phyloP scores from a whole-genome alignment of 257 asterid genomes.

The Nicotiana benthamiana region DNA sequence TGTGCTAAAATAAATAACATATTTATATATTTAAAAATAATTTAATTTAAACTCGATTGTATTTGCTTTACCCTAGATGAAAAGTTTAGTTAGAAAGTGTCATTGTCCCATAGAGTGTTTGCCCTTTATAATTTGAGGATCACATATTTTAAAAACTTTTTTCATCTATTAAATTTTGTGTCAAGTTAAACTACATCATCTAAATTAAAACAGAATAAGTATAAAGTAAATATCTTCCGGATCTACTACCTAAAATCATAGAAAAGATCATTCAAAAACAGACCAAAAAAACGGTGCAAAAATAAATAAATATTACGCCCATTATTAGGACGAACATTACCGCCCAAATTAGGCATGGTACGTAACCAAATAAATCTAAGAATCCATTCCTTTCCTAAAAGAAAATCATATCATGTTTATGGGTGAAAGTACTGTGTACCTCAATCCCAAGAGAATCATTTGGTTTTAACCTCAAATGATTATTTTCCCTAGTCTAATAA shows the following conservation, averaged over 20 bases:
- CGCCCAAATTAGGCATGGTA: neutral
- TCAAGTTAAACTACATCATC: too few relatives aligned
- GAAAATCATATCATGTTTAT: neutral
- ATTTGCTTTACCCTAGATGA: too few relatives aligned
- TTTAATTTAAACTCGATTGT: too few relatives aligned
- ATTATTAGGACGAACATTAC: neutral
- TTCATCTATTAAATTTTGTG: too few relatives aligned
- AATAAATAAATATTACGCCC: neutral
- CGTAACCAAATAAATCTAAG: neutral
- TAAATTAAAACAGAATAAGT: too few relatives aligned
- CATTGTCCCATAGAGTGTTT: too few relatives aligned
- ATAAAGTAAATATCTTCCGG: too few relatives aligned
- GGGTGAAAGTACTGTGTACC: neutral
- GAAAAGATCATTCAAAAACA: neutral
- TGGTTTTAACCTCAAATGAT: neutral
- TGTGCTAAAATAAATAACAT: too few relatives aligned
- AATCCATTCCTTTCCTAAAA: neutral
- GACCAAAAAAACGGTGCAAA: neutral
- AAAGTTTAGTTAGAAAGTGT: too few relatives aligned
- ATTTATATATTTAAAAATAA: too few relatives aligned
- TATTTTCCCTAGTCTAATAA: neutral
- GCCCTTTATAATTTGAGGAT: too few relatives aligned
- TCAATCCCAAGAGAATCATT: conserved; percentile 12
- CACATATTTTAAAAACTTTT: too few relatives aligned
- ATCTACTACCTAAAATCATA: neutral